Percentiles rank a stretch among this genome's conserved stretches.
phyloP scores from a whole-genome alignment of 2,329 filamentous ascomycete species.

The Alternaria atra region DNA sequence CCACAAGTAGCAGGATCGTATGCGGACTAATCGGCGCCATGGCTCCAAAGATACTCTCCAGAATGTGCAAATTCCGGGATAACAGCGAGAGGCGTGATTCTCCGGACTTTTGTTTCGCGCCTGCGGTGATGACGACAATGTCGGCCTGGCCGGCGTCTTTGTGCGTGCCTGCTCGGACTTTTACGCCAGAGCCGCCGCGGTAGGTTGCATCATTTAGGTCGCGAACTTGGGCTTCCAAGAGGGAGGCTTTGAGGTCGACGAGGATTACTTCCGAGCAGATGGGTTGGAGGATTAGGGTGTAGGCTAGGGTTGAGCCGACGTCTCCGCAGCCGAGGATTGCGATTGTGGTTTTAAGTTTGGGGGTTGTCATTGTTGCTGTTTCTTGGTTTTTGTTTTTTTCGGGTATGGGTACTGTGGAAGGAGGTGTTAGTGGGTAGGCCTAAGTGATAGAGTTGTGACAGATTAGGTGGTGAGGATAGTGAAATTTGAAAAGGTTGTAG shows the following conservation, averaged over 20 bases:
- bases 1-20: constrained; percentile 61
- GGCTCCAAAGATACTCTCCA: constrained; percentile 57
- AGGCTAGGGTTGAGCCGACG: constrained; percentile 62
- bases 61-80: constrained; percentile 59
- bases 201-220: constrained; percentile 64
- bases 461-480: not conserved
- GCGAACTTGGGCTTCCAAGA: constrained; percentile 60
- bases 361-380: constrained; percentile 27
- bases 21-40: constrained; percentile 61
- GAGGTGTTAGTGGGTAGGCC: not conserved
- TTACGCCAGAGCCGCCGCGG: constrained; percentile 54
- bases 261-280: constrained; percentile 63
- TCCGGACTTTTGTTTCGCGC: constrained; percentile 60
- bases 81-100: constrained; percentile 59
- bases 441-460: not conserved
- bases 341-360: constrained; percentile 51
- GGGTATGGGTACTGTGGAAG: too few species aligned
- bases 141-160: constrained; percentile 63
- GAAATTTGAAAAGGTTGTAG: not conserved
- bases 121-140: constrained; percentile 64
- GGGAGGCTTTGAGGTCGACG: constrained; percentile 59
- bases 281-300: constrained; percentile 61
- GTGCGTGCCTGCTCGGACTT: constrained; percentile 56
- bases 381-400: not conserved
- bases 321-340: constrained; percentile 63